Percentiles rank a stretch among this genome's conserved stretches.
Conservation (phyloP, 169 alveolate species). For the Plasmodium chabaudi region DNA sequence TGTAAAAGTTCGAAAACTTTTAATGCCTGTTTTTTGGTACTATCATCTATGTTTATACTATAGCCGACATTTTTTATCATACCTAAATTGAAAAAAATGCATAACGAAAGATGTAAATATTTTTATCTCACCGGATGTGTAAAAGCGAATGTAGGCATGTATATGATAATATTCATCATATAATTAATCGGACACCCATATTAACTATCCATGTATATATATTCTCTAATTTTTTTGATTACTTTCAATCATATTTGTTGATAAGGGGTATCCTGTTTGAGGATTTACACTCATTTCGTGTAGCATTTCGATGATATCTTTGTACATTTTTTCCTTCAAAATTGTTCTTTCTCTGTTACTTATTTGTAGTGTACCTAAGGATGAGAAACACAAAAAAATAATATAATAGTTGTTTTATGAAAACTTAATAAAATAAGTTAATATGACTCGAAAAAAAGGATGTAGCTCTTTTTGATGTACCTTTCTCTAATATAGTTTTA, state of each 20-base stretch:
- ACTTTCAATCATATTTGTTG: constrained; percentile 88
- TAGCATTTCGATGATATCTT: constrained; percentile 86
- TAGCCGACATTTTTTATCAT: constrained; percentile 81
- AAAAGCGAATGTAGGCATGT: neutral
- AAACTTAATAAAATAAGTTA: neutral
- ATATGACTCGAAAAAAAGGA: constrained; percentile 4
- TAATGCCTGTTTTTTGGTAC: constrained; percentile 89
- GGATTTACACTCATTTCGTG: constrained; percentile 89
- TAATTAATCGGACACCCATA: neutral
- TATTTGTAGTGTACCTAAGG: constrained; percentile 88
- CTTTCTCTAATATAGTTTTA: constrained; percentile 94
- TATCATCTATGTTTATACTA: constrained; percentile 85
- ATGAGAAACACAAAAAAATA: neutral
- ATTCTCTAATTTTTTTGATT: constrained; percentile 1
- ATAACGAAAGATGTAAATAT: neutral
- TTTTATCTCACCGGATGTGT: neutral
- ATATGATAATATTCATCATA: neutral
- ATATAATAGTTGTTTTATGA: constrained; percentile 75
- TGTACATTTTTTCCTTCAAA: constrained; percentile 85
- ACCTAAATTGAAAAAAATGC: constrained; percentile 17
- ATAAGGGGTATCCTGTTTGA: constrained; percentile 89
- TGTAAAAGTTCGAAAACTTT: constrained; percentile 86
- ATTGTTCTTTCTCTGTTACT: constrained; percentile 91
- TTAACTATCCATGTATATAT: neutral
- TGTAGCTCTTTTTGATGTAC: constrained; percentile 59